Evolutionary conservation across 2,329 filamentous ascomycete species (phyloP).

Genomic region (Paecilomyces fulvus): DNA sequence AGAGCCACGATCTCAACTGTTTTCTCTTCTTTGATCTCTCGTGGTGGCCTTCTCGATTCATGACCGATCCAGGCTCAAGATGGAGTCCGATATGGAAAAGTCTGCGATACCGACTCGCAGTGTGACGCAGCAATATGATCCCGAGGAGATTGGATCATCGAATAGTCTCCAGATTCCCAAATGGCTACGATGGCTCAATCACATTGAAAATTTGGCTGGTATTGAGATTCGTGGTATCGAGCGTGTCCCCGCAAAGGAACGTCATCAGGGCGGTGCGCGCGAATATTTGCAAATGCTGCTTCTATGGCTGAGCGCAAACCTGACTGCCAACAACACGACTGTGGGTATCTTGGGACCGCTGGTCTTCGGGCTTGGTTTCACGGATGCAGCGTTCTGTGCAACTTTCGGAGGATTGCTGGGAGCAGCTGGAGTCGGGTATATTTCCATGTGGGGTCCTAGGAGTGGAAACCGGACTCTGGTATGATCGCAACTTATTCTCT

Average conservation of each 20-base stretch:
- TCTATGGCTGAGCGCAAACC: conserved; percentile 33
- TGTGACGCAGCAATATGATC: background rate
- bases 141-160: background rate
- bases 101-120: background rate
- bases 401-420: conserved; percentile 30
- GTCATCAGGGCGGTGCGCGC: conserved; percentile 1
- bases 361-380: conserved; percentile 30
- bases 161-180: background rate
- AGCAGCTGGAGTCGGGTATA: conserved; percentile 28
- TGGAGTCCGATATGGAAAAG: background rate
- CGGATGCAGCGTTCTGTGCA: conserved; percentile 31
- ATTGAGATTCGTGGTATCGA: conserved; percentile 8
- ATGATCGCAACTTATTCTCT: conserved; percentile 3
- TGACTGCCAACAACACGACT: conserved; percentile 34
- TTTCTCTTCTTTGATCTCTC: background rate
- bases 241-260: conserved; percentile 6
- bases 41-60: background rate
- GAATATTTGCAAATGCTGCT: conserved; percentile 17
- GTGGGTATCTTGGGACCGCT: conserved; percentile 36
- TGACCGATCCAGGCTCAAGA: background rate
- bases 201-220: background rate
- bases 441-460: conserved; percentile 33
- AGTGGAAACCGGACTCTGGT: conserved; percentile 38
- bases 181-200: background rate
- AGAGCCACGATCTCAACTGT: background rate